Conservation (phyloP, 2,329 filamentous ascomycete species). For the Nemania abortiva region DNA sequence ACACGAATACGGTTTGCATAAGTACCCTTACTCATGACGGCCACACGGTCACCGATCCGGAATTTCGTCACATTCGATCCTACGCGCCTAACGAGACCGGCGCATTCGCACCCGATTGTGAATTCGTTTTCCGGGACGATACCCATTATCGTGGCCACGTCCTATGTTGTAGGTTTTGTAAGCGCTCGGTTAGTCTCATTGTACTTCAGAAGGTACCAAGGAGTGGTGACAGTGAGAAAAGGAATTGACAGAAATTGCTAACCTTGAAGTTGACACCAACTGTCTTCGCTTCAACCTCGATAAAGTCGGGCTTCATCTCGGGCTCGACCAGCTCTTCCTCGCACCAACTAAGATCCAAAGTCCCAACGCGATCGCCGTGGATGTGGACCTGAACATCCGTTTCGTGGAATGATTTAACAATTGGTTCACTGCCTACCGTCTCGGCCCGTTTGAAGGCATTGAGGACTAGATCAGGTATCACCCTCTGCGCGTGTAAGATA, state of each 20-base stretch:
- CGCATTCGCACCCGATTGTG: constrained; percentile 17
- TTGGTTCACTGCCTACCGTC: not conserved
- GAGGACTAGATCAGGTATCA: constrained; percentile 9
- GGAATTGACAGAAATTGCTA: too few relatives aligned
- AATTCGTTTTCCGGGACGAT: constrained; percentile 24
- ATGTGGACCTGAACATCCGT: not conserved
- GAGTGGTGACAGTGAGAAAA: too few relatives aligned
- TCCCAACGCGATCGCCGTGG: constrained; percentile 14
- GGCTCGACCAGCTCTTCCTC: not conserved
- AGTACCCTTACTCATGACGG: constrained; percentile 3
- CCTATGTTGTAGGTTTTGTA: too few relatives aligned
- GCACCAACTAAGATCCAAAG: constrained; percentile 16
- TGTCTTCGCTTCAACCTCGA: constrained; percentile 28
- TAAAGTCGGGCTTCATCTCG: not conserved
- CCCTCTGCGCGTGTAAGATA: not conserved
- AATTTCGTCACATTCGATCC: not conserved
- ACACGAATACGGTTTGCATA: constrained; percentile 17
- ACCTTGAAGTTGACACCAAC: constrained; percentile 35
- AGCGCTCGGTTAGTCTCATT: too few relatives aligned
- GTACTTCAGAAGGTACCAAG: too few relatives aligned
- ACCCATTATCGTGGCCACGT: not conserved
- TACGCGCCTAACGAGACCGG: constrained; percentile 15
- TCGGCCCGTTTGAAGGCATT: not conserved
- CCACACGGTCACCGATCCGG: constrained; percentile 1
- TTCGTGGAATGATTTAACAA: not conserved